Percentiles rank a stretch among this genome's conserved stretches.
phyloP scores from a whole-genome alignment of 169 alveolate genomes.

The Plasmodium yoelii region DNA sequence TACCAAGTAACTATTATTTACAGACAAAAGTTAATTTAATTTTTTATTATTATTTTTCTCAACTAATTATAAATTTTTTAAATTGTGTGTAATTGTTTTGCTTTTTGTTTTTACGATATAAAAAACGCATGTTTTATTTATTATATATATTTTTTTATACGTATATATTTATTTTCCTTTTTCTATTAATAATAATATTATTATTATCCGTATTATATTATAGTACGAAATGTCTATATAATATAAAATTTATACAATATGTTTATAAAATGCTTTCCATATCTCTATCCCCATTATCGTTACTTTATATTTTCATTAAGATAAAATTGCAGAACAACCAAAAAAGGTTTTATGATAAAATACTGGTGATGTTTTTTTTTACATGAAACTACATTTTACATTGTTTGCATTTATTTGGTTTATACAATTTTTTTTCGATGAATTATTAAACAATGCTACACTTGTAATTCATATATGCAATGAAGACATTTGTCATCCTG shows the following conservation, averaged over 20 bases:
- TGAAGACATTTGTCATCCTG: no score
- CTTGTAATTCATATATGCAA: no score
- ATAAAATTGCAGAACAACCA: background rate
- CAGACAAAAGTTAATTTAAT: background rate
- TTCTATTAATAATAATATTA: background rate
- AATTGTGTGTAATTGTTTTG: background rate
- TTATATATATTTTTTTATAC: background rate
- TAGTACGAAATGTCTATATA: background rate
- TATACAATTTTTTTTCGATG: no score
- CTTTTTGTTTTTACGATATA: background rate
- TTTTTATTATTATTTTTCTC: background rate
- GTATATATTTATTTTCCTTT: background rate
- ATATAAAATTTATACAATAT: background rate
- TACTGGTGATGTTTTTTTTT: no score
- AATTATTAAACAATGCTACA: no score
- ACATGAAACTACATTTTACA: no score
- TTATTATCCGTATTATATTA: background rate
- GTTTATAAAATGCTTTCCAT: background rate
- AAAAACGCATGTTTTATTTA: background rate
- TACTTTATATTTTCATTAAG: background rate
- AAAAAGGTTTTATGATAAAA: background rate
- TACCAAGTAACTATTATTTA: background rate
- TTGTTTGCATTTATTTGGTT: no score
- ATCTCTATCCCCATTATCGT: background rate
- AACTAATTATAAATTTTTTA: background rate